A percentile compares a stretch with the other conserved stretches of the same genome.
phyloP scores from a whole-genome alignment of 202 grass and related monocot genomes.

The Miscanthus sacchariflorus region DNA sequence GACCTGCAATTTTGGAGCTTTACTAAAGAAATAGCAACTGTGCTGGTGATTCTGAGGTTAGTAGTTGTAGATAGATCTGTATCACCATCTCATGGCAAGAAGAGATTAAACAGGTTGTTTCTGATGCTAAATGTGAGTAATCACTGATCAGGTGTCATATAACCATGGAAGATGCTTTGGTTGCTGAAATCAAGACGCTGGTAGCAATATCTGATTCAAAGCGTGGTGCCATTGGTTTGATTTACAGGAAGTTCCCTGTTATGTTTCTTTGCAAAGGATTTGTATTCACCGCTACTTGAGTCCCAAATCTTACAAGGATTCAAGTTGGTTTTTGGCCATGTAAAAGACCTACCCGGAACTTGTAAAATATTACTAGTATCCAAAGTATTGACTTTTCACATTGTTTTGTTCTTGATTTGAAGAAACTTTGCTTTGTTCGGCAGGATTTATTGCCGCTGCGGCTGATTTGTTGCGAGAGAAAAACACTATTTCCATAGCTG shows the following conservation, averaged over 20 bases:
- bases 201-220: constrained; percentile 15
- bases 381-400: background rate
- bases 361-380: background rate
- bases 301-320: background rate
- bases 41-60: constrained; percentile 6
- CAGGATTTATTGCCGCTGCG: no score
- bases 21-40: constrained; percentile 5
- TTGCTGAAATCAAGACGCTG: constrained; percentile 13
- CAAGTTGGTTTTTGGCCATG: background rate
- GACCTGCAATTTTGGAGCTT: constrained; percentile 17
- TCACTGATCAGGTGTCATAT: background rate
- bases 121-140: background rate
- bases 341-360: background rate
- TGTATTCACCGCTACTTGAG: background rate
- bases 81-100: background rate
- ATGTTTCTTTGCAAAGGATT: constrained; percentile 10
- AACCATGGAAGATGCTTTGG: constrained; percentile 1
- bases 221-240: background rate
- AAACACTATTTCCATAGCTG: no score
- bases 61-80: constrained; percentile 6
- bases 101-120: background rate
- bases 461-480: no score
- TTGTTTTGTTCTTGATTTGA: background rate
- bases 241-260: background rate
- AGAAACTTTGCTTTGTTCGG: background rate